Evolutionary conservation across 352 stramenopile genomes (phyloP).

Genomic region (Phytophthora hybrid): DNA sequence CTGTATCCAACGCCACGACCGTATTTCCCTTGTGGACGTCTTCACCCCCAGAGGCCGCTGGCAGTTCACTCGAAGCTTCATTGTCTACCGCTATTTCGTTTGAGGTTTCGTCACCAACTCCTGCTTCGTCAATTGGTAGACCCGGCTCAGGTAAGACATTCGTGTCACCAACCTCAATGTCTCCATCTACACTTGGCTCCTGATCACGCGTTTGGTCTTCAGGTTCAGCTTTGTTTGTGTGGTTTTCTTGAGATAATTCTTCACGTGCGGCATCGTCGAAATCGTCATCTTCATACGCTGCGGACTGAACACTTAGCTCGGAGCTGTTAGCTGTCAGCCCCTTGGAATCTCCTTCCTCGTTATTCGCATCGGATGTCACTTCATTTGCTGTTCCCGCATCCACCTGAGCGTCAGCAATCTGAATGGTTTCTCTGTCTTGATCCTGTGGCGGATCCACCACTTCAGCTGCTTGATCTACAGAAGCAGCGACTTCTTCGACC

Average conservation of each 20-base stretch:
- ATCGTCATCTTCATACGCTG: slow-evolving; percentile 36
- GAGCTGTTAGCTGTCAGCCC: slow-evolving; percentile 21
- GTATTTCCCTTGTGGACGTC: background rate
- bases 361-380: background rate
- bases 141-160: background rate
- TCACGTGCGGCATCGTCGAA: slow-evolving; percentile 34
- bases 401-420: slow-evolving; percentile 7
- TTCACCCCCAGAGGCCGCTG: slow-evolving; percentile 7
- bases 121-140: background rate
- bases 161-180: background rate
- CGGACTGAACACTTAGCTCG: slow-evolving; percentile 30
- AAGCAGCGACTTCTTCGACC: slow-evolving; percentile 8
- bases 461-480: background rate
- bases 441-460: background rate
- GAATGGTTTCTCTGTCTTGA: background rate
- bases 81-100: slow-evolving; percentile 10
- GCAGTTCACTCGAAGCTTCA: background rate
- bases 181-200: background rate
- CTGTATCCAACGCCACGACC: background rate
- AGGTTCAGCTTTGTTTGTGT: background rate
- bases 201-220: slow-evolving; percentile 12
- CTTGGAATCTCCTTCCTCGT: slow-evolving; percentile 13
- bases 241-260: background rate
- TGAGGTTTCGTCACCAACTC: background rate
- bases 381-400: background rate